phyloP scores from a whole-genome alignment of 148 eudicot species.

The Talinum fruticosum region DNA sequence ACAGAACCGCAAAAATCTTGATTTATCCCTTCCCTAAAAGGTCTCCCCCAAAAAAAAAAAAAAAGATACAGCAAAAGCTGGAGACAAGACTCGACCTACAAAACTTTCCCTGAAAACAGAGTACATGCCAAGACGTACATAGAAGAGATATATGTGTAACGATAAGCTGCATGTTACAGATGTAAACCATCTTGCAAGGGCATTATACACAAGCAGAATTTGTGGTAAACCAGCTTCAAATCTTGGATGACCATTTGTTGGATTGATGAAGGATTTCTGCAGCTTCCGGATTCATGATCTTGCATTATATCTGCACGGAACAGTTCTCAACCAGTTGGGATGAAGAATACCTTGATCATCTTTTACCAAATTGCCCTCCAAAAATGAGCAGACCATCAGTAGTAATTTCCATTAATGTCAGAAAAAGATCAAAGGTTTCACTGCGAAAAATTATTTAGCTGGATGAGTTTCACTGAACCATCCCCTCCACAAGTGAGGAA shows the following conservation, averaged over 20 bases:
- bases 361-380: background rate
- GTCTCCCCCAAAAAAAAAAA: too few relatives aligned
- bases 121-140: background rate
- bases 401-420: too few relatives aligned
- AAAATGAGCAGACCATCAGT: background rate
- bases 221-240: background rate
- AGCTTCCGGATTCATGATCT: background rate
- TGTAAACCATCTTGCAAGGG: too few relatives aligned
- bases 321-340: background rate
- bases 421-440: background rate
- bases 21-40: too few relatives aligned
- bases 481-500: conserved; percentile 88
- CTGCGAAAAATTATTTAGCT: conserved; percentile 37
- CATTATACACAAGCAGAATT: background rate
- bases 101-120: background rate
- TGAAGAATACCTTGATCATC: background rate
- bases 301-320: background rate
- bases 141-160: too few relatives aligned
- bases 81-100: conserved; percentile 7
- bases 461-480: conserved; percentile 63
- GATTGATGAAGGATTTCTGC: background rate
- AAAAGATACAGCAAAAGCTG: background rate
- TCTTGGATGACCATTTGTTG: background rate
- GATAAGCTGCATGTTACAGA: too few relatives aligned
- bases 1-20: too few relatives aligned